phyloP scores from a whole-genome alignment of 208 protist species.

The Sergeia podlipaevii region DNA sequence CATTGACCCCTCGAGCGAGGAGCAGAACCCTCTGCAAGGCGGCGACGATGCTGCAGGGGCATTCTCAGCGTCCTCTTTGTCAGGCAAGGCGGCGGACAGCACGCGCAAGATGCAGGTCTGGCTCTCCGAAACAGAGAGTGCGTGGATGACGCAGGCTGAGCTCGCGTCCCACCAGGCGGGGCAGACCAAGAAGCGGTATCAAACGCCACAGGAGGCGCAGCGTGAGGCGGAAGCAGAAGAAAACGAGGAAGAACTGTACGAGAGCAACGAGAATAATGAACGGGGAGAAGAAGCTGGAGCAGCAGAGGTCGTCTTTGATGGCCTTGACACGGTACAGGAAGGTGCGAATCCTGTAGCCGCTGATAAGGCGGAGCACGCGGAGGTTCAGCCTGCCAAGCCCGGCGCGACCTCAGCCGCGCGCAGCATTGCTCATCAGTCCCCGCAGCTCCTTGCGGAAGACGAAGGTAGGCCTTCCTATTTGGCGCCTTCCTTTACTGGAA shows the following conservation, averaged over 20 bases:
- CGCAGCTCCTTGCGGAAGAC: slow-evolving; percentile 51
- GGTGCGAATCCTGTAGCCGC: neutral
- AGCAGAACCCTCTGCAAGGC: neutral
- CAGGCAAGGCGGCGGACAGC: neutral
- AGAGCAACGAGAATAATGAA: slow-evolving; percentile 1
- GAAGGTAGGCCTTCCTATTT: slow-evolving; percentile 40
- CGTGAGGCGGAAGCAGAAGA: neutral
- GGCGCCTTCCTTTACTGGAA: slow-evolving; percentile 51
- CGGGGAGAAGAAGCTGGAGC: slow-evolving; percentile 1
- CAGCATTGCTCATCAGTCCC: slow-evolving; percentile 39
- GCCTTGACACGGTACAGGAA: neutral
- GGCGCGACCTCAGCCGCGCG: slow-evolving; percentile 10
- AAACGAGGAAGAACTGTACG: slow-evolving; percentile 4
- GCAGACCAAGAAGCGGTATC: neutral
- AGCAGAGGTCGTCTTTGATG: neutral
- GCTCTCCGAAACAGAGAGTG: slow-evolving; percentile 42
- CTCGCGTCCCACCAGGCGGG: slow-evolving; percentile 18
- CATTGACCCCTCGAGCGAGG: neutral
- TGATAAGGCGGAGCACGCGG: slow-evolving; percentile 1
- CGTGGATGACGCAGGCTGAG: slow-evolving; percentile 51
- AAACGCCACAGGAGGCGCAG: slow-evolving; percentile 5
- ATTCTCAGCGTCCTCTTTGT: neutral
- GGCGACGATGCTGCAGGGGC: neutral
- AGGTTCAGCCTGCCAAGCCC: slow-evolving; percentile 15
- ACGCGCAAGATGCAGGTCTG: slow-evolving; percentile 35